phyloP scores from a whole-genome alignment of 2,329 filamentous ascomycete genomes.

The Fusarium sp. region DNA sequence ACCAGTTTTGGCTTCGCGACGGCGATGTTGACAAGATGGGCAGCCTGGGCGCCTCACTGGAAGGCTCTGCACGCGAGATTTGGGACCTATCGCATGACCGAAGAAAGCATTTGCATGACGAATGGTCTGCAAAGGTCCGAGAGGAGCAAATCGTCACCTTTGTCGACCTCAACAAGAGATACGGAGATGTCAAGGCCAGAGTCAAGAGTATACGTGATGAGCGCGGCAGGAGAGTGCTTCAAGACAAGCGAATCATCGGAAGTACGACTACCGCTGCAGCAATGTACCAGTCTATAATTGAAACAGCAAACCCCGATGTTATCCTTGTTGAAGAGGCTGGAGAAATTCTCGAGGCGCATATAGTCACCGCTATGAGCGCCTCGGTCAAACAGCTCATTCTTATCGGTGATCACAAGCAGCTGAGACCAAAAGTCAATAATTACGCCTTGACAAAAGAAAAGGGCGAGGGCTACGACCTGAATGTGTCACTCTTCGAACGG shows the following conservation, averaged over 20 bases:
- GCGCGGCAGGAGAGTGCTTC: conserved; percentile 58
- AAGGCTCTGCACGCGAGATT: conserved; percentile 50
- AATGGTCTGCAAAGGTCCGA: conserved; percentile 61
- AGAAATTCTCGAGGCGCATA: conserved; percentile 76
- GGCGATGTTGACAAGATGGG: background rate
- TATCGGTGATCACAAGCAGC: conserved; percentile 80
- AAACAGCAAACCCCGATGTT: conserved; percentile 66
- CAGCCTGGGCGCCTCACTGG: conserved; percentile 29
- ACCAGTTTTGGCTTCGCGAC: conserved; percentile 35
- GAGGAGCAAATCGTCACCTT: conserved; percentile 63
- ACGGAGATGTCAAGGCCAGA: conserved; percentile 56
- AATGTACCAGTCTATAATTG: conserved; percentile 67
- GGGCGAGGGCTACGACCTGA: conserved; percentile 74
- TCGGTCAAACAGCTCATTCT: conserved; percentile 72
- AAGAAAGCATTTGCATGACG: conserved; percentile 52
- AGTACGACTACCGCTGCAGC: conserved; percentile 80
- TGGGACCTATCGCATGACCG: conserved; percentile 63
- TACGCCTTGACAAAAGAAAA: conserved; percentile 72
- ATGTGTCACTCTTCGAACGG: conserved; percentile 76
- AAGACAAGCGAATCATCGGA: conserved; percentile 70
- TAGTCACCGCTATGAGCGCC: conserved; percentile 67
- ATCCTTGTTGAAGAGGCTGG: conserved; percentile 79
- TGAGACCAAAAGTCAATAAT: conserved; percentile 74
- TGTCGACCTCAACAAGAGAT: conserved; percentile 52
- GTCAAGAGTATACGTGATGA: conserved; percentile 60